Evolutionary conservation across 495 filamentous ascomycete genomes (phyloP), one percentile per base, ranked within the genome.

Genomic region (Staphylotrichum tortipilum): DNA sequence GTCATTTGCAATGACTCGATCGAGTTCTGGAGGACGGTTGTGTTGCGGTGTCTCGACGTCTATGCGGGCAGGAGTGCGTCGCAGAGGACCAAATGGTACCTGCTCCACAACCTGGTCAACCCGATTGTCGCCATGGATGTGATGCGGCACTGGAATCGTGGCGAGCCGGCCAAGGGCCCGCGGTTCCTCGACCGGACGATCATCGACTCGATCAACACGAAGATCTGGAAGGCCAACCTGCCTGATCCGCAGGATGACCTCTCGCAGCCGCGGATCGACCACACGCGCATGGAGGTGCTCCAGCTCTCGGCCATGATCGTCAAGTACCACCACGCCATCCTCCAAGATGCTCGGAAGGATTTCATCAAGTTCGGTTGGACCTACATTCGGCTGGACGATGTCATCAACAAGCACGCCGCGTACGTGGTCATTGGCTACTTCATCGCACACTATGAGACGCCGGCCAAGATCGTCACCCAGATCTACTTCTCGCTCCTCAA

Each of bases 361-460:
- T 88, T 99, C 50, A 97, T 99, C 59, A 96, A 95, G 66, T 97
- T 96, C 65, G 89, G 88, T 4, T 99, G 94, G 94, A 96, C 89
- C 23, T 97, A 92, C 61, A 97, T 97, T 49, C 82, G 88, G 15
- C 80, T 99, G 19, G 94, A 99, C 63, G 94, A 99, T 64, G 86
- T 94, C 52, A 95, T 99, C 73, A 97, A 97, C 72, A 99, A 99
- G 62, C 89, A 97, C 64, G 94, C 90, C 17, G 91, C 94, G 7
- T 97, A 99, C 61, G 90, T 96, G 10, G 78, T 97, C 3, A 94
- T 97, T 54, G 90, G 86, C 8, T 97, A 95, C 66, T 99, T 99
- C 72, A 95, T 97, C 53, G 87, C 88, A 0, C 85, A 92, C 54
- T 99, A 94, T 57, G 94, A 99, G 58, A 95, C 94, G 0, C 94